Conservation (phyloP, 306 rosid species). For the Cicer judaicum region DNA sequence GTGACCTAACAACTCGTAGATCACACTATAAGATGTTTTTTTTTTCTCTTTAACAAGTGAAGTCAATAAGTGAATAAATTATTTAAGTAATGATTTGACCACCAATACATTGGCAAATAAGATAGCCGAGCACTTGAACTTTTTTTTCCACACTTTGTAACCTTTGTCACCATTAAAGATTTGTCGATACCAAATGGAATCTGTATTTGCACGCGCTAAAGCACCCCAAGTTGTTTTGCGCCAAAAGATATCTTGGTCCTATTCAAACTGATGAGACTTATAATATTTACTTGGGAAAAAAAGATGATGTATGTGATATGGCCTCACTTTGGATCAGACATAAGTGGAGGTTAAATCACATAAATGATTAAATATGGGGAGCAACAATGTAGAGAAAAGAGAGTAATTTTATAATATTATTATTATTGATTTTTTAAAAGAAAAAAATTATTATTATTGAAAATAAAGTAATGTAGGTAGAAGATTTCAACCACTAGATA, state of each 20-base stretch:
- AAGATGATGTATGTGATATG: constrained; percentile 1
- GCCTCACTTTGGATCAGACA: constrained; percentile 38
- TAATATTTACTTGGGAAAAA: constrained; percentile 22
- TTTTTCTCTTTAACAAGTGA: constrained; percentile 14
- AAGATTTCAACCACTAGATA: too few species aligned
- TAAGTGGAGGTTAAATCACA: constrained; percentile 50
- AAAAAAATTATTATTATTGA: too few species aligned
- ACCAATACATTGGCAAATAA: constrained; percentile 39
- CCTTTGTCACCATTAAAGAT: constrained; percentile 22
- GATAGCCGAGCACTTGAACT: constrained; percentile 45
- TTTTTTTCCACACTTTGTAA: constrained; percentile 31
- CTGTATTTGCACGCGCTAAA: constrained; percentile 38
- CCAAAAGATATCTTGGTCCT: constrained; percentile 6
- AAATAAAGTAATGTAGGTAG: too few species aligned
- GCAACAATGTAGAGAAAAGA: too few species aligned
- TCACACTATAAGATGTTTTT: neutral
- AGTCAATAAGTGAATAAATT: constrained; percentile 41
- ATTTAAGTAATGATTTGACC: constrained; percentile 39
- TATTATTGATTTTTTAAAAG: too few species aligned
- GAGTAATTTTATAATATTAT: too few species aligned
- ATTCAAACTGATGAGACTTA: constrained; percentile 13
- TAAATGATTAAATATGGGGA: too few species aligned
- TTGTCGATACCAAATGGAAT: constrained; percentile 34
- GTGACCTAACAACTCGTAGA: neutral
- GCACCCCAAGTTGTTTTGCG: constrained; percentile 9